These are phyloP conservation scores for Hericium coralloides DNA, from an alignment of 768 basidiomycete genomes.

Conservation along the genomic window DNA sequence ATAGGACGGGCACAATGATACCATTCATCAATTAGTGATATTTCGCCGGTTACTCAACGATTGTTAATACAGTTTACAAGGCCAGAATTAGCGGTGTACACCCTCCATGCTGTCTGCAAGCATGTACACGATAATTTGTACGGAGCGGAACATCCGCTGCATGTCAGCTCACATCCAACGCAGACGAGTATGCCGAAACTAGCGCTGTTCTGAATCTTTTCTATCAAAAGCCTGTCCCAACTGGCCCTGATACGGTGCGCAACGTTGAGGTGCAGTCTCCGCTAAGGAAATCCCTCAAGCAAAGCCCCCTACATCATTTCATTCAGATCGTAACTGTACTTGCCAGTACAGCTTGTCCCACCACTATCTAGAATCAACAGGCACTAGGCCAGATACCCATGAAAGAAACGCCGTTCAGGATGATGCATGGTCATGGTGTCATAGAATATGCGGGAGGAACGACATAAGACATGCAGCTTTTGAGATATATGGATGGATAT, in stretches of 20 bases:
- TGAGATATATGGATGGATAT: constrained; percentile 5
- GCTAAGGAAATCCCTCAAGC: no score
- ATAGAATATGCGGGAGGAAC: constrained; percentile 19
- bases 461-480: constrained; percentile 23
- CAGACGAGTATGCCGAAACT: background rate
- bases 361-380: no score
- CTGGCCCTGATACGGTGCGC: no score
- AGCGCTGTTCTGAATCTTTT: no score
- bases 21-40: constrained; percentile 63
- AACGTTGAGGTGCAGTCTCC: no score
- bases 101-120: background rate
- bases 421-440: constrained; percentile 15
- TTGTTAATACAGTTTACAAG: background rate
- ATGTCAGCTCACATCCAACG: background rate
- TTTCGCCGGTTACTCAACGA: background rate
- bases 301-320: no score
- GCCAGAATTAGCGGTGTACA: background rate
- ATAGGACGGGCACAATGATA: constrained; percentile 75
- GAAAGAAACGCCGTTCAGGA: no score
- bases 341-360: no score
- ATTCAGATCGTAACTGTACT: no score
- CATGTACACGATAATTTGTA: background rate
- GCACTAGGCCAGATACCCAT: no score
- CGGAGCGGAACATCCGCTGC: background rate
- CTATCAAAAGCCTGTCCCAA: no score